Percentiles rank a stretch among this genome's conserved stretches.
These are phyloP conservation scores for Chlorella sp. DNA, from an alignment of 139 green algal species.

Conservation along the genomic window DNA sequence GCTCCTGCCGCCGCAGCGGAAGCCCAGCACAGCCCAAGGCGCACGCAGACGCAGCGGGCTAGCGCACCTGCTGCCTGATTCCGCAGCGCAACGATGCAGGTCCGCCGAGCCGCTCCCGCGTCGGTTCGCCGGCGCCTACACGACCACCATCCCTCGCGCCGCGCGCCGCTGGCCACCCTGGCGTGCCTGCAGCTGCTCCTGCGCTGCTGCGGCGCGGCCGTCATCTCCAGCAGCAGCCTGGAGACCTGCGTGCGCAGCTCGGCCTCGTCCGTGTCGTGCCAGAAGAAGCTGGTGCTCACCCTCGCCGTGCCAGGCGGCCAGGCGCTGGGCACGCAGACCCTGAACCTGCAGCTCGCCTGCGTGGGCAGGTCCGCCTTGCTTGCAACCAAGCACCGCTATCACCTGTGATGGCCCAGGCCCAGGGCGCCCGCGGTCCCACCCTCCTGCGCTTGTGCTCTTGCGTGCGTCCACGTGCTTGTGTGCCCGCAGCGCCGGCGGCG, in stretches of 20 bases:
- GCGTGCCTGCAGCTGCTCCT: background rate
- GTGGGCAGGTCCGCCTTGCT: conserved; percentile 43
- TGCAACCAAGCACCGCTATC: background rate
- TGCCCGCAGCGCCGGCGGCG: conserved; percentile 36
- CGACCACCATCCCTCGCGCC: too few relatives aligned
- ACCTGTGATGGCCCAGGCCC: background rate
- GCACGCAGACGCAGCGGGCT: too few relatives aligned
- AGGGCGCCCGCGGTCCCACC: too few relatives aligned
- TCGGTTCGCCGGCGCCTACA: too few relatives aligned
- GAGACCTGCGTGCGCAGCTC: conserved; percentile 10
- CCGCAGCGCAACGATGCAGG: too few relatives aligned
- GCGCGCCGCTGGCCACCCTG: background rate
- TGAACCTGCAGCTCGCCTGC: conserved; percentile 57
- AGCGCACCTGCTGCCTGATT: too few relatives aligned
- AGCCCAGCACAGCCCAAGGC: too few relatives aligned
- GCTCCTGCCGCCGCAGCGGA: too few relatives aligned
- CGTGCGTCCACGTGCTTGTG: background rate
- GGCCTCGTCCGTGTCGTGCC: conserved; percentile 27
- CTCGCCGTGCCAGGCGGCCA: conserved; percentile 47
- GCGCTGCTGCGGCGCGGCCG: background rate
- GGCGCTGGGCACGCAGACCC: conserved; percentile 36
- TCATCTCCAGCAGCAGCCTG: conserved; percentile 13
- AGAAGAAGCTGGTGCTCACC: conserved; percentile 61
- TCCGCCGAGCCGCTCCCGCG: too few relatives aligned
- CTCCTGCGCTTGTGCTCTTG: background rate